Evolutionary conservation across 2,329 filamentous ascomycete genomes (phyloP), one percentile per base, ranked within the genome.

Genomic region (Cladosporium sp.): DNA sequence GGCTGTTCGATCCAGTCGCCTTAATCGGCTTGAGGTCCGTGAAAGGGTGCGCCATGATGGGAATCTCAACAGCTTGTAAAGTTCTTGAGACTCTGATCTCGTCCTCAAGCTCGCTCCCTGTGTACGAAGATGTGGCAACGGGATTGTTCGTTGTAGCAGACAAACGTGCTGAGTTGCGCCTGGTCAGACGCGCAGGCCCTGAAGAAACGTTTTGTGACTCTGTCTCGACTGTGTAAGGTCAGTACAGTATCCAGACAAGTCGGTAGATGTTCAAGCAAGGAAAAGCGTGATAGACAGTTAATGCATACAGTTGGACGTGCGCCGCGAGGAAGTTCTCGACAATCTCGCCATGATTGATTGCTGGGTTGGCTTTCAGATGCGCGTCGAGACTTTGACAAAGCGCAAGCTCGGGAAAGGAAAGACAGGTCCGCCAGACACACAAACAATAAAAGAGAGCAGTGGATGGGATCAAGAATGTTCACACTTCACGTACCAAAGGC

Each of bases 41-140:
- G 21, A 43, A 18, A 10, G 46, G 26, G 14, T n/a, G 10, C 5
- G 46, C 5, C 39, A 64, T 51, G 21, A 39, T 10, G 14, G 62
- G 62, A 18, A 64, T 64, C 18, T 64, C 21, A 10, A 64, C 62
- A n/a, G 62, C 39, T 58, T 59, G 26, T 2, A 64, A 18, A 16
- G 26, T 58, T 16, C 62, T 46, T 11, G 54, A 43, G 11, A 69
- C 65, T 23, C 43, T 59, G 36, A 69, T 68, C 58, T 69, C 65
- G 58, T 69, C 64, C 10, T 66, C 67, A 10, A 63, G 63, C 16
- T 63, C 65, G 49, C 60, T 66, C n/a, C 26, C 51, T 14, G 36
- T 25, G 26, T 59, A 25, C 18, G 60, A 32, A 18, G 60, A 56
- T 30, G 34, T 63, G 23, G 60, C 60, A 36, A 63, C n/a, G n/a